phyloP scores from a whole-genome alignment of 768 basidiomycete genomes.

The Collybiopsis confluens region DNA sequence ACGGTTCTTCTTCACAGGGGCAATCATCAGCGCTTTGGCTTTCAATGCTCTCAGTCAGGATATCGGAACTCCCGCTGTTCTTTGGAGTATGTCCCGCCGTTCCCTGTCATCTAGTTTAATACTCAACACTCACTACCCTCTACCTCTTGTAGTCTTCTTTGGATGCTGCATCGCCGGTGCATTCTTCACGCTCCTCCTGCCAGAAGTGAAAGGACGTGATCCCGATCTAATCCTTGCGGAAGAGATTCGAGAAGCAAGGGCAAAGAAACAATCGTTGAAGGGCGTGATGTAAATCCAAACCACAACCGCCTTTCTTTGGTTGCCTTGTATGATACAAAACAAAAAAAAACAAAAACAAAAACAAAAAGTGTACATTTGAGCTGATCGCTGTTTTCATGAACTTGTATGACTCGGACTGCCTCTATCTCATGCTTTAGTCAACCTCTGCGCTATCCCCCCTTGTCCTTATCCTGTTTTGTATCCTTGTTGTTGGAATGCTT shows the following conservation, averaged over 20 bases:
- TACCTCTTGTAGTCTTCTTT: slow-evolving; percentile 50
- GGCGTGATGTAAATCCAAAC: not conserved
- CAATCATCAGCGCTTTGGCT: slow-evolving; percentile 70
- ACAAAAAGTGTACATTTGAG: no score
- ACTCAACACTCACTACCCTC: not conserved
- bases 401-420: no score
- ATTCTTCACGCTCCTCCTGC: slow-evolving; percentile 39
- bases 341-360: no score
- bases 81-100: slow-evolving; percentile 63
- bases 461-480: no score
- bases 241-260: slow-evolving; percentile 24
- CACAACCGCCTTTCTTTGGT: no score
- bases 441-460: no score
- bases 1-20: slow-evolving; percentile 23
- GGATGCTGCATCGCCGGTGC: slow-evolving; percentile 60
- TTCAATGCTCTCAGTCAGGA: slow-evolving; percentile 59
- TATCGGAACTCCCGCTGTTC: slow-evolving; percentile 61
- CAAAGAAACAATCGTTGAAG: not conserved
- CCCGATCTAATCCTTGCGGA: slow-evolving; percentile 40
- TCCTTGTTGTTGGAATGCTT: no score
- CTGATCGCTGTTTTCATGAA: no score
- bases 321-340: no score
- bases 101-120: slow-evolving; percentile 1
- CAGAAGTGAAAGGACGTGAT: slow-evolving; percentile 46
- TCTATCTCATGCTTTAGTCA: no score